Evolutionary conservation across 495 filamentous ascomycete species (phyloP), one percentile per base, ranked within the genome.

Genomic region (Hypoxylon trugodes): DNA sequence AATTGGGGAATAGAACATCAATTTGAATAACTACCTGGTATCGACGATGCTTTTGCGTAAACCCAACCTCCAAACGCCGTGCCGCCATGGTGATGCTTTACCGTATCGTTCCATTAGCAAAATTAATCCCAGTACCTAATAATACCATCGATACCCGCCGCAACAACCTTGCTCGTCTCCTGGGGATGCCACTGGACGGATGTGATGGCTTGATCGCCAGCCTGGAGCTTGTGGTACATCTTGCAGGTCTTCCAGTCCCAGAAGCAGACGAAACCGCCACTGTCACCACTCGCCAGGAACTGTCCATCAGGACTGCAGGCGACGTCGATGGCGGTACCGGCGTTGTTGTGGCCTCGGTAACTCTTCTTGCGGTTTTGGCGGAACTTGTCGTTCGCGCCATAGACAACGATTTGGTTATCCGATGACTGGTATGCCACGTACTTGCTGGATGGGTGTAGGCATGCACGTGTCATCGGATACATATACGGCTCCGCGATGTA

Each of bases 221-320:
- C 93, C 74, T 89, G 80, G 50, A 98, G 85, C 85, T 98, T 98
- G 75, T 95, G 90, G 75, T 89, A 97, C 91, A 98, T 91, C 77
- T 96, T 98, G 69, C 93, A 92, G 32, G 92, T 97, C 86, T 98
- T 98, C 87, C 91, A 98, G 74, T 97, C 94, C 93, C 93, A 98
- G 78, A 96, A 97, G 75, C 91, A 97, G 38, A 94, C 87, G 66
- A 84, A 97, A 18, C 95, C 95, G 33, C 82, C 92, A 33, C 82
- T 88, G 73, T 98, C 96, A 51, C 95, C 95, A 28, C 83, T 88
- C 9, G 82, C 86, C 46, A 98, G 80, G 70, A 97, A 92, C 69
- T 93, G 90, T 2, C 95, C 95, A 69, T 97, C 95, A 1, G 95
- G 95, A 53, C 86, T 90, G 74, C 93, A 89, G 33, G 87, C 87